These are phyloP conservation scores for Fusarium lyarnte DNA, from an alignment of 2,329 filamentous ascomycete genomes.

Conservation along the genomic window DNA sequence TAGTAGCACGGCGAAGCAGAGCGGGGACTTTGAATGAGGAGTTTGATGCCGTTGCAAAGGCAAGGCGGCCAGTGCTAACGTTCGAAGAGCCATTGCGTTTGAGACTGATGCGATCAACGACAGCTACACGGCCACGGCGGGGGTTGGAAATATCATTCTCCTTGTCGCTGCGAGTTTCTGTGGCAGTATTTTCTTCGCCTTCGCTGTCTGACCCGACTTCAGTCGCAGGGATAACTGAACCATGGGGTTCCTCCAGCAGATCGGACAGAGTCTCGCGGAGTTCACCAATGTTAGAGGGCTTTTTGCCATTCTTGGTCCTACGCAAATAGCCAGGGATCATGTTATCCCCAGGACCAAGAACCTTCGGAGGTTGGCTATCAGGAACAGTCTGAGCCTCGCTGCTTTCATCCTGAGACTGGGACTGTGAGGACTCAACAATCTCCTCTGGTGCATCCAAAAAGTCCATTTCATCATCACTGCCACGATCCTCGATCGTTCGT, in stretches of 20 bases:
- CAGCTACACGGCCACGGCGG: constrained; percentile 51
- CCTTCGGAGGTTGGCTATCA: constrained; percentile 61
- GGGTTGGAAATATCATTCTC: constrained; percentile 57
- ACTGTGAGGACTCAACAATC: constrained; percentile 48
- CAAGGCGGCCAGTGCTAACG: constrained; percentile 55
- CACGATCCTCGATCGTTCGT: constrained; percentile 85
- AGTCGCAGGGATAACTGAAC: constrained; percentile 60
- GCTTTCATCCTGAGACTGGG: constrained; percentile 46
- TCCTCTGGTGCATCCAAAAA: constrained; percentile 67
- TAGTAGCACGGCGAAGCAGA: constrained; percentile 78
- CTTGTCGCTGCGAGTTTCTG: constrained; percentile 54
- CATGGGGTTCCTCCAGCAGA: constrained; percentile 75
- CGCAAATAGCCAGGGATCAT: constrained; percentile 69
- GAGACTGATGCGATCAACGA: constrained; percentile 79
- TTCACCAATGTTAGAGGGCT: constrained; percentile 79
- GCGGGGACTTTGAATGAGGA: constrained; percentile 73
- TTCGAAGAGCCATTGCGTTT: constrained; percentile 64
- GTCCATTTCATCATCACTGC: constrained; percentile 79
- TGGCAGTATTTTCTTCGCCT: constrained; percentile 48
- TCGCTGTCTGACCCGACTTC: constrained; percentile 52
- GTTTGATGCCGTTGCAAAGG: constrained; percentile 61
- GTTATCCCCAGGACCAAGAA: constrained; percentile 53
- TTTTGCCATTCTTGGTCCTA: constrained; percentile 69
- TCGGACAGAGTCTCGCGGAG: constrained; percentile 86
- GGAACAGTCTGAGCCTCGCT: constrained; percentile 53